Evolutionary conservation across 805 yeast genomes (phyloP).

Genomic region (Saccharomycopsis sp.): DNA sequence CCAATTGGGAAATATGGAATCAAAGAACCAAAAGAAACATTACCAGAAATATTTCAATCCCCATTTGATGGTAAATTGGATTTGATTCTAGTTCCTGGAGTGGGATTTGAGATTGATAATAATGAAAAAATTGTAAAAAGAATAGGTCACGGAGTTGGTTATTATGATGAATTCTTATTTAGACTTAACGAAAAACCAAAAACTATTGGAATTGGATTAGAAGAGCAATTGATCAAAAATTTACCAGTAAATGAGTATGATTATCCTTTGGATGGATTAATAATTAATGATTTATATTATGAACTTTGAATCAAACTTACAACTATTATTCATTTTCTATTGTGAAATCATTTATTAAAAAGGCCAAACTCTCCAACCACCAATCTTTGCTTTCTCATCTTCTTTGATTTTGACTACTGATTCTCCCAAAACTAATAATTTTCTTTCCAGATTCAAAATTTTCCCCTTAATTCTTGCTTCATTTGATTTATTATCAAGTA

Average conservation of each 20-base stretch:
- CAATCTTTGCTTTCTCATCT: neutral
- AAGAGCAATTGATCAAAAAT: conserved; percentile 44
- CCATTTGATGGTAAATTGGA: conserved; percentile 45
- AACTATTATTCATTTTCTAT: neutral
- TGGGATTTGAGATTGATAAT: conserved; percentile 52
- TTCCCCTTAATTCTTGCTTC: conserved; percentile 37
- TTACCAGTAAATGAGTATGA: conserved; percentile 60
- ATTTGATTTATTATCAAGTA: conserved; percentile 23
- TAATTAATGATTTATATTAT: conserved; percentile 30
- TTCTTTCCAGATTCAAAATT: conserved; percentile 43
- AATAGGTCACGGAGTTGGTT: conserved; percentile 91
- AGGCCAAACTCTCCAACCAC: conserved; percentile 1
- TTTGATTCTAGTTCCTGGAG: conserved; percentile 72
- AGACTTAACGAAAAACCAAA: conserved; percentile 30
- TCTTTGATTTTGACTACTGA: neutral
- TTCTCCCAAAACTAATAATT: conserved; percentile 43
- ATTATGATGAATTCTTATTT: conserved; percentile 67
- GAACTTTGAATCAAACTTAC: neutral
- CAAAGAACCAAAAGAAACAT: conserved; percentile 46
- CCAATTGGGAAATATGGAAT: conserved; percentile 65
- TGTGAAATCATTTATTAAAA: neutral
- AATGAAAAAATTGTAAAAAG: conserved; percentile 32
- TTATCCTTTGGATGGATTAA: conserved; percentile 42
- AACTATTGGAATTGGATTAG: conserved; percentile 55
- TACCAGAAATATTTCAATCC: conserved; percentile 3